phyloP scores from a whole-genome alignment of 768 basidiomycete genomes.

The Mycena rebaudengoi region DNA sequence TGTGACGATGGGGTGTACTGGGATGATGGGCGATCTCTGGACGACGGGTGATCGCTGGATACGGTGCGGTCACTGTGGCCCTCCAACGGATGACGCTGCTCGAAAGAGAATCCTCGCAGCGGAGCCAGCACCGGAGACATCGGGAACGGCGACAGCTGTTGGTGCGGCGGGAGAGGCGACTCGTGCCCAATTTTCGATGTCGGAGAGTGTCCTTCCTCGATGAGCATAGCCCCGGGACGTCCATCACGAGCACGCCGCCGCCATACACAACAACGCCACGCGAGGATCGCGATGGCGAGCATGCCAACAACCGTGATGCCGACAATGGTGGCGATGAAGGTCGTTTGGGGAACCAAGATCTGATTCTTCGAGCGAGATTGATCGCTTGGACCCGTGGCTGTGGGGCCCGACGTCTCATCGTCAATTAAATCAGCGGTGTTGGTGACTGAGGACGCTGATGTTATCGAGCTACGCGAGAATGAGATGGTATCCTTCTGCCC shows the following conservation, averaged over 20 bases:
- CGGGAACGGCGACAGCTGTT: constrained; percentile 1
- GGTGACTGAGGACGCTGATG: too few relatives aligned
- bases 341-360: neutral
- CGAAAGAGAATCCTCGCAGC: neutral
- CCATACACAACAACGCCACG: neutral
- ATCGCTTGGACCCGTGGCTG: too few relatives aligned
- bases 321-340: neutral
- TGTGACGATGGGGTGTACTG: neutral
- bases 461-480: too few relatives aligned
- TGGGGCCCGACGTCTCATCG: too few relatives aligned
- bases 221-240: constrained; percentile 2
- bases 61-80: neutral
- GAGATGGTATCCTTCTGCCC: too few relatives aligned
- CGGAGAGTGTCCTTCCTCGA: constrained; percentile 10
- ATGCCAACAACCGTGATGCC: neutral
- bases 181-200: neutral
- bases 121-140: neutral
- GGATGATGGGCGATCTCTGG: neutral
- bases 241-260: neutral
- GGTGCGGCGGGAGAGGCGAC: neutral
- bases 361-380: neutral
- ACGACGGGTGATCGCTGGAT: neutral
- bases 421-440: neutral
- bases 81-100: neutral
- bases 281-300: neutral